Base-by-base conservation (phyloP, 352 stramenopile species). In the Globisporangium mamillatum region DNA sequence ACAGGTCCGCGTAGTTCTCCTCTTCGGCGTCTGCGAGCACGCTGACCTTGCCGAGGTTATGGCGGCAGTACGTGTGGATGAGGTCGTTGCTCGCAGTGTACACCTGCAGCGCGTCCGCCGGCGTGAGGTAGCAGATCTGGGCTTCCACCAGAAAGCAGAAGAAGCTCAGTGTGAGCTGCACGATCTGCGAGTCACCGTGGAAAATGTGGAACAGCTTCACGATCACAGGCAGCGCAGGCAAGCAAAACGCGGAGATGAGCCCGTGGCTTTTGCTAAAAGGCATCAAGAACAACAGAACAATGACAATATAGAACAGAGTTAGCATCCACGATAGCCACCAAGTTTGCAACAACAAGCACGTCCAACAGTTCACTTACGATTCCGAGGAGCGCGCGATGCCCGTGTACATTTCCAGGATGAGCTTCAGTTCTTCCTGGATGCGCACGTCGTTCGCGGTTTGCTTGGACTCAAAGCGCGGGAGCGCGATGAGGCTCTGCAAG, bases 101-200 rank as follows among this genome's bases (percentile, higher is more conserved):
- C 34, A 95, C 81, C 22, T 86, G 78, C 3, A 95, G 65, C 18
- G 88, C 86, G 25, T 95, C 80, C 4, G 75, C 75, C 32, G 86
- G 82, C 8, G 73, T 78, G 1, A 94, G 75, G 64, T 94, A 94
- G 38, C 81, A 90, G 62, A 95, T 78, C 61, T 95, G 87, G 4
- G 86, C 86, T 64, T 94, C 88, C 12, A 94, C 88, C 32, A 95
- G 71, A 25, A 86, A 60, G 29, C 87, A 93, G 66, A 92, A 92
- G 67, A 93, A 93, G n/a, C 71, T 82, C 32, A 95, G 73, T 5
- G 78, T 88, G 58, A 91, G 71, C 36, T 90, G 82, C 48, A 93
- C 85, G 58, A 94, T 81, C 67, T 93, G 82, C 3, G 81, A 69
- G 55, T 94, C 81, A 32, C 73, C 74, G 38, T 94, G 83, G 71